These are phyloP conservation scores for Danielia reshetovae DNA, from an alignment of 805 yeast species.

Conservation along the genomic window DNA sequence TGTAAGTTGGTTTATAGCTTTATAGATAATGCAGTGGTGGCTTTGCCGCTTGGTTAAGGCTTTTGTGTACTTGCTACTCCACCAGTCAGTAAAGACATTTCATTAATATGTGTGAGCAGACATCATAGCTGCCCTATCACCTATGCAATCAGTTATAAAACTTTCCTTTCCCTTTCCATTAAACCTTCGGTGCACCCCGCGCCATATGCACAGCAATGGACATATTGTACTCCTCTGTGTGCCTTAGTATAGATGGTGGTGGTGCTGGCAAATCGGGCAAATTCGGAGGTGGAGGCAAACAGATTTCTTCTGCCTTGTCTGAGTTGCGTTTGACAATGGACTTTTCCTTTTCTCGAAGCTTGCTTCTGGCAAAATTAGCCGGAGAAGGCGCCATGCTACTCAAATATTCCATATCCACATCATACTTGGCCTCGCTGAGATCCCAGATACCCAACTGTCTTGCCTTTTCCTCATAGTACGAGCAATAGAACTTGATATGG, in stretches of 20 bases:
- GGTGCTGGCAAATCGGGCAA: constrained; percentile 14
- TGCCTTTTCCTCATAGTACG: constrained; percentile 58
- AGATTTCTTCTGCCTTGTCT: constrained; percentile 8
- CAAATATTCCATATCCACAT: constrained; percentile 31
- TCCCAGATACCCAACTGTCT: constrained; percentile 32
- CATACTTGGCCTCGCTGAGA: constrained; percentile 28
- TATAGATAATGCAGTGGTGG: constrained; percentile 4
- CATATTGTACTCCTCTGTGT: constrained; percentile 10
- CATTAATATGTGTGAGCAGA: too few species aligned
- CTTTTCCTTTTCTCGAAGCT: constrained; percentile 11
- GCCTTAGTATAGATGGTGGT: constrained; percentile 14
- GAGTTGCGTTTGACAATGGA: constrained; percentile 12
- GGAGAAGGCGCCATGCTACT: constrained; percentile 30
- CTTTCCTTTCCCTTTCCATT: too few species aligned
- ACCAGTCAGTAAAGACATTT: too few species aligned
- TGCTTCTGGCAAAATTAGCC: constrained; percentile 8
- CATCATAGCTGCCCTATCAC: too few species aligned
- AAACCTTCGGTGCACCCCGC: constrained; percentile 11
- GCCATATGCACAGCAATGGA: constrained; percentile 11
- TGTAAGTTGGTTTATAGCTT: constrained; percentile 45
- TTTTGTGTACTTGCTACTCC: too few species aligned
- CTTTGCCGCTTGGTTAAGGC: not conserved
- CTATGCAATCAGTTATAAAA: too few species aligned
- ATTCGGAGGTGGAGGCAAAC: constrained; percentile 19
- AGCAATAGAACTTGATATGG: constrained; percentile 67